Base-by-base conservation (phyloP, 1,139 yeast species). In the Debaryomycetaceae sp. region DNA sequence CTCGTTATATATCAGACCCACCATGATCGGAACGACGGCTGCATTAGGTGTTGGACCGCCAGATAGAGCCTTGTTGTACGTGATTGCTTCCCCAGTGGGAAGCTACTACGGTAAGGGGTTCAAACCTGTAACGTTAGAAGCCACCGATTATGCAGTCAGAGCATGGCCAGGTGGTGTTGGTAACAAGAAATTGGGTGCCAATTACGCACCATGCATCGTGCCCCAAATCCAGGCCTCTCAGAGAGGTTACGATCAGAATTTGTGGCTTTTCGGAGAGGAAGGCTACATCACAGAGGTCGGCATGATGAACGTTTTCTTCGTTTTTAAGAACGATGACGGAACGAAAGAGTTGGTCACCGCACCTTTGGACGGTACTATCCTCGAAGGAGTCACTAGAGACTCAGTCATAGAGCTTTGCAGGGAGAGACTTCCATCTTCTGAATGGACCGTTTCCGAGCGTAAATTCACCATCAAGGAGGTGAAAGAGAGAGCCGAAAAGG, bases 111-210 rank as follows among this genome's bases (percentile, higher is more conserved):
- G 85, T 57, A 83, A 95, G 13, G 97, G 97, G 6, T 91, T 91
- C 81, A 89, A 90, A 69, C 97, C 98, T 34, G 96, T 93, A 42
- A 77, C 83, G 46, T 76, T 93, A 50, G 97, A 91, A 72, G 98
- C 98, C 54, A 89, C 97, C 34, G 96, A 88, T 62, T 83, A 87
- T 56, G 96, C 96, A 40, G 93, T 91, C 24, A 85, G 98, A 72
- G 97, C 99, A 13, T 93, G 98, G 98, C 98, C 98, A 59, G 97
- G 97, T 60, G 99, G 98, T 65, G 90, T 84, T 52, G 99, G 99
- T 68, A 84, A 90, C 76, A 84, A 82, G 69, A 93, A 93, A 72
- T 80, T 93, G 58, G 99, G 99, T 66, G 98, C 97, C 49, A 93
- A 93, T 73, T 93, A 93, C 63, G 98, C 97, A 38, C 97, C 98